phyloP scores from a whole-genome alignment of 1,284 basidiomycete genomes.

The Grifola frondosa region DNA sequence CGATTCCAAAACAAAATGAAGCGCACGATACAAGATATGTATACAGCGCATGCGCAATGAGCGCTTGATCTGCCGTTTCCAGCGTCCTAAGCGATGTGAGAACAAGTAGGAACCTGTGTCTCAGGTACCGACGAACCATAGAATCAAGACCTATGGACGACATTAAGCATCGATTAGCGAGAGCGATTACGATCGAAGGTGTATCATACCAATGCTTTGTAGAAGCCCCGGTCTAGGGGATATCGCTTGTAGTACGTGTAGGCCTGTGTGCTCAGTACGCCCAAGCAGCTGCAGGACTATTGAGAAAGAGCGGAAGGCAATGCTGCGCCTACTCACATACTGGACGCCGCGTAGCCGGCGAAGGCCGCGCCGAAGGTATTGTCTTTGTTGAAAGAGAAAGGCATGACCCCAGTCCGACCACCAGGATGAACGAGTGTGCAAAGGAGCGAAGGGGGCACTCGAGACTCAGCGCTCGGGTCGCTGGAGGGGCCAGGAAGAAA shows the following conservation, averaged over 20 bases:
- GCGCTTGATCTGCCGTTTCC: conserved; percentile 50
- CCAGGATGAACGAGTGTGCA: conserved; percentile 6
- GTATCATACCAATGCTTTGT: conserved; percentile 54
- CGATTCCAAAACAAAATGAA: background rate
- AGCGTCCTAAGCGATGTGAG: conserved; percentile 39
- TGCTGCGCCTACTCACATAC: conserved; percentile 30
- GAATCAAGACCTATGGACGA: conserved; percentile 38
- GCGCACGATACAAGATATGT: conserved; percentile 40
- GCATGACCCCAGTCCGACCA: no score
- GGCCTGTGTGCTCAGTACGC: conserved; percentile 52
- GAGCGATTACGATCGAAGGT: background rate
- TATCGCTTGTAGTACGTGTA: conserved; percentile 56
- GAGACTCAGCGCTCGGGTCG: background rate
- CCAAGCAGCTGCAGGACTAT: conserved; percentile 38
- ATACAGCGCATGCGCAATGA: conserved; percentile 59
- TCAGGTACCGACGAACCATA: conserved; percentile 39
- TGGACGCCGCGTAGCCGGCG: conserved; percentile 55
- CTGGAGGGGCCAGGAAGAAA: background rate
- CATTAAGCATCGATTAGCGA: background rate
- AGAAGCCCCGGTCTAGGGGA: conserved; percentile 49
- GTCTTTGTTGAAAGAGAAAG: conserved; percentile 33
- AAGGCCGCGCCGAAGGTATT: conserved; percentile 60
- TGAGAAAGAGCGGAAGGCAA: background rate
- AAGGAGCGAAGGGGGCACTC: conserved; percentile 4
- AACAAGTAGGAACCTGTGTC: background rate